A percentile compares a stretch with the other conserved stretches of the same genome.
These are phyloP conservation scores for Ceratocystis variospora DNA, from an alignment of 2,329 filamentous ascomycete genomes.

Conservation along the genomic window DNA sequence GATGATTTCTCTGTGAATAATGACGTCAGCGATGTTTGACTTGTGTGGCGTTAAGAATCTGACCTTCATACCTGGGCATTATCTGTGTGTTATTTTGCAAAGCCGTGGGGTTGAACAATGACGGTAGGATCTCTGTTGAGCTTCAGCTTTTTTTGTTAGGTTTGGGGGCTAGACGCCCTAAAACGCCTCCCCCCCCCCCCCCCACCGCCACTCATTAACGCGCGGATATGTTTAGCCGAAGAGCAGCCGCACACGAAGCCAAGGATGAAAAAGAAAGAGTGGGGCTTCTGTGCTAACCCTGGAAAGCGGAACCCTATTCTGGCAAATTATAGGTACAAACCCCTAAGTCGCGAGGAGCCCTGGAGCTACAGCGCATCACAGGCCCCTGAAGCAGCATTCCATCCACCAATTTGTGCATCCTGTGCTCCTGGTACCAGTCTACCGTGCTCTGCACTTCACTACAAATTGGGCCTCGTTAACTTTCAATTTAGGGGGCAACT, in stretches of 20 bases:
- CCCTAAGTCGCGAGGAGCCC: not conserved
- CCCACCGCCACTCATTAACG: not conserved
- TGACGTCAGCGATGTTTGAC: slow-evolving; percentile 6
- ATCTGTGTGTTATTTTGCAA: not conserved
- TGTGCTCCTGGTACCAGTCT: not conserved
- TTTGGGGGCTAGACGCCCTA: not conserved
- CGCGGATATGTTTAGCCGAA: not conserved
- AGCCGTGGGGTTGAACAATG: not conserved
- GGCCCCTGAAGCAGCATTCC: not conserved
- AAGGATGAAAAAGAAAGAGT: not conserved
- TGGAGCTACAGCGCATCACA: not conserved
- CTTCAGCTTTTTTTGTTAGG: not conserved
- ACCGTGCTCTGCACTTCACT: not conserved
- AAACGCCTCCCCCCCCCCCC: too few relatives aligned
- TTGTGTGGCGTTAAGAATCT: not conserved
- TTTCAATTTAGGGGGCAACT: not conserved
- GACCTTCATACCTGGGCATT: slow-evolving; percentile 20
- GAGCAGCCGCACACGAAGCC: not conserved
- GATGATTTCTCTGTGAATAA: slow-evolving; percentile 72
- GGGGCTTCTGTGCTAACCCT: not conserved
- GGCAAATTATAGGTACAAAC: not conserved
- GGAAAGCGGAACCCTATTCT: not conserved
- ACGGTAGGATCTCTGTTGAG: slow-evolving; percentile 7
- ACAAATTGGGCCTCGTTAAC: not conserved
- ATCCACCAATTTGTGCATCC: not conserved